A percentile compares a stretch with the other conserved stretches of the same genome.
These are phyloP conservation scores for Evansstolkia leycettana DNA, from an alignment of 495 filamentous ascomycete species.

Conservation along the genomic window DNA sequence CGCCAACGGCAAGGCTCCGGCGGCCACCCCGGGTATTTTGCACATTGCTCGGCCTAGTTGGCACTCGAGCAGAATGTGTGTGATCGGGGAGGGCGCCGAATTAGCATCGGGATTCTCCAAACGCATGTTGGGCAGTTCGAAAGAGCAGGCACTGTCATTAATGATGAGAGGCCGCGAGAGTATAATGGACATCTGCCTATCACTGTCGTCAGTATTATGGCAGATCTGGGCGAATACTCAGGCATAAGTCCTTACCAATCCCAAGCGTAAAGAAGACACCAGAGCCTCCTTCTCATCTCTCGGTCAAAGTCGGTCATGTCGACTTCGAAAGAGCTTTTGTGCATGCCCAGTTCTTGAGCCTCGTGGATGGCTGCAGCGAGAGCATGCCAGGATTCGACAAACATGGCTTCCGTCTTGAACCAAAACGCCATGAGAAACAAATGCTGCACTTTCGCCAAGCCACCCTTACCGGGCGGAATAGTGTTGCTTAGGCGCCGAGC, in stretches of 20 bases:
- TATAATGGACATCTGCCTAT: too few relatives aligned
- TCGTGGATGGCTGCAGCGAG: constrained; percentile 33
- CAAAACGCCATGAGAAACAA: constrained; percentile 38
- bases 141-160: too few relatives aligned
- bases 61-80: too few relatives aligned
- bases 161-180: too few relatives aligned
- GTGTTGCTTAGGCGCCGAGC: constrained; percentile 29
- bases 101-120: too few relatives aligned
- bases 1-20: too few relatives aligned
- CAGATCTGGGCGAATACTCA: too few relatives aligned
- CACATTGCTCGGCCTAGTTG: too few relatives aligned
- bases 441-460: constrained; percentile 37
- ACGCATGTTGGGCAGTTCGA: too few relatives aligned
- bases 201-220: too few relatives aligned
- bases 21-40: too few relatives aligned
- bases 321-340: constrained; percentile 23
- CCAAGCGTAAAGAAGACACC: constrained; percentile 27
- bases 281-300: constrained; percentile 25
- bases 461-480: constrained; percentile 33
- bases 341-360: constrained; percentile 39
- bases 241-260: constrained; percentile 25
- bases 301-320: constrained; percentile 28
- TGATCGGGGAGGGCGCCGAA: too few relatives aligned
- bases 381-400: constrained; percentile 40
- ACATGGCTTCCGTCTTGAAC: constrained; percentile 40